Percentiles rank a stretch among this genome's conserved stretches.
These are phyloP conservation scores for Volutella citrinella DNA, from an alignment of 2,329 filamentous ascomycete genomes.

Conservation along the genomic window DNA sequence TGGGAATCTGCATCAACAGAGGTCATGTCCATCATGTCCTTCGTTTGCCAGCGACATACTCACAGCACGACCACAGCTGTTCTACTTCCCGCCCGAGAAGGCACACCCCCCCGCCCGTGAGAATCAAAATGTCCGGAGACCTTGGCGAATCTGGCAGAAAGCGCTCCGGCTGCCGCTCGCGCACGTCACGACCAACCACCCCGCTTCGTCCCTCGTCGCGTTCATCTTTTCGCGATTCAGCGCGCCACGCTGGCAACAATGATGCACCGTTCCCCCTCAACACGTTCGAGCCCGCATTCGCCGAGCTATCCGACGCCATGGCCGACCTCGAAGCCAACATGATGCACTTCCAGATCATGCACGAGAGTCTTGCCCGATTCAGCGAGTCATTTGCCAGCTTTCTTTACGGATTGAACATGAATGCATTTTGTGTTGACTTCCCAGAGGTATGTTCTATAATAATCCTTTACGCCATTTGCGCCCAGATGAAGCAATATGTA, in stretches of 20 bases:
- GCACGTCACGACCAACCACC: constrained; percentile 78
- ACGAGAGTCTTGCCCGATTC: constrained; percentile 89
- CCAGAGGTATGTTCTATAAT: constrained; percentile 84
- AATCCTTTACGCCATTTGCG: no score
- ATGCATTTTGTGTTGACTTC: constrained; percentile 97
- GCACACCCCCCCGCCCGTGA: no score
- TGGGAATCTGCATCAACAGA: no score
- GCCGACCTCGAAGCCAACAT: constrained; percentile 96
- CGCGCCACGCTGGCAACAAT: constrained; percentile 49
- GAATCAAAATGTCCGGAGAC: constrained; percentile 27
- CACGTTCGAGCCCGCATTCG: constrained; percentile 82
- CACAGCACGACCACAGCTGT: no score
- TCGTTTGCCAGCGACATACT: no score
- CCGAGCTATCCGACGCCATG: constrained; percentile 90
- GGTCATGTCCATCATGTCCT: no score
- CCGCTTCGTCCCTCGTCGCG: constrained; percentile 88
- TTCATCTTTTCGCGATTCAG: constrained; percentile 79
- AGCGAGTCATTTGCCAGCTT: constrained; percentile 96
- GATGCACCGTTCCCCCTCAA: constrained; percentile 69
- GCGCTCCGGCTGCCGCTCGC: constrained; percentile 59
- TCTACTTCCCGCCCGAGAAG: no score
- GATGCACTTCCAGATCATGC: constrained; percentile 95
- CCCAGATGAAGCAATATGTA: no score
- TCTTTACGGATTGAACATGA: constrained; percentile 96
- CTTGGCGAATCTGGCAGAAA: constrained; percentile 26